Evolutionary conservation across 2,329 filamentous ascomycete genomes (phyloP).

Genomic region (Cladosporium halotolerans): DNA sequence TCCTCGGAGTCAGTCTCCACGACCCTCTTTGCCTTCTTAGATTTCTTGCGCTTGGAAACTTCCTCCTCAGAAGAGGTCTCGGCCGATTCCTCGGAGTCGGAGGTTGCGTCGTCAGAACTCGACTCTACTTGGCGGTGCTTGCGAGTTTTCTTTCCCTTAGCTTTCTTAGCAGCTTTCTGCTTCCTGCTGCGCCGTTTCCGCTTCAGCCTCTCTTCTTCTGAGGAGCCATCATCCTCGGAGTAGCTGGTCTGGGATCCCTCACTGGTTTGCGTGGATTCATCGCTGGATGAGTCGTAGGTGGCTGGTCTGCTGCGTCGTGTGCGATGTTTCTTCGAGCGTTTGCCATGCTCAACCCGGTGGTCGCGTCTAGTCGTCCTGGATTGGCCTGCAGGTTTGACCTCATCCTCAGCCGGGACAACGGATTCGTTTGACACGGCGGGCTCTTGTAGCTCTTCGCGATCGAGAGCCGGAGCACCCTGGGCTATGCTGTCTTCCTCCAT

Average conservation of each 20-base stretch:
- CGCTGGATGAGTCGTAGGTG: conserved; percentile 1
- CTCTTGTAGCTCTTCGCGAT: conserved; percentile 13
- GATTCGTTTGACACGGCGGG: conserved; percentile 9
- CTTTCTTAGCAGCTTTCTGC: conserved; percentile 15
- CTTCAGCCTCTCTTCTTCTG: conserved; percentile 20
- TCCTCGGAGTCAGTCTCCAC: not conserved
- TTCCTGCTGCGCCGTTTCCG: conserved; percentile 20
- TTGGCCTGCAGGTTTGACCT: conserved; percentile 8
- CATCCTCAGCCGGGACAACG: not conserved
- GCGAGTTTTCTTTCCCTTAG: conserved; percentile 2
- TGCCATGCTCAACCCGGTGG: conserved; percentile 10
- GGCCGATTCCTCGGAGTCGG: not conserved
- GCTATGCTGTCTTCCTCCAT: conserved; percentile 24
- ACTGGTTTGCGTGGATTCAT: conserved; percentile 3
- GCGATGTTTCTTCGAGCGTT: conserved; percentile 8
- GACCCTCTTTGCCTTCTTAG: conserved; percentile 5
- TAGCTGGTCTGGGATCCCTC: conserved; percentile 10
- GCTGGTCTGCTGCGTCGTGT: not conserved
- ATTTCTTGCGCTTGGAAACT: not conserved
- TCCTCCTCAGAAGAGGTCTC: conserved; percentile 6
- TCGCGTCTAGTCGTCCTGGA: conserved; percentile 15
- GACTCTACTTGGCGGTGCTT: conserved; percentile 8
- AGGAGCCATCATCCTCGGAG: conserved; percentile 17
- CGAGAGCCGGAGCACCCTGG: conserved; percentile 14
- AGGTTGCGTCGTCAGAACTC: not conserved